Evolutionary conservation across 768 basidiomycete genomes (phyloP).

Genomic region (Suillus placidus): DNA sequence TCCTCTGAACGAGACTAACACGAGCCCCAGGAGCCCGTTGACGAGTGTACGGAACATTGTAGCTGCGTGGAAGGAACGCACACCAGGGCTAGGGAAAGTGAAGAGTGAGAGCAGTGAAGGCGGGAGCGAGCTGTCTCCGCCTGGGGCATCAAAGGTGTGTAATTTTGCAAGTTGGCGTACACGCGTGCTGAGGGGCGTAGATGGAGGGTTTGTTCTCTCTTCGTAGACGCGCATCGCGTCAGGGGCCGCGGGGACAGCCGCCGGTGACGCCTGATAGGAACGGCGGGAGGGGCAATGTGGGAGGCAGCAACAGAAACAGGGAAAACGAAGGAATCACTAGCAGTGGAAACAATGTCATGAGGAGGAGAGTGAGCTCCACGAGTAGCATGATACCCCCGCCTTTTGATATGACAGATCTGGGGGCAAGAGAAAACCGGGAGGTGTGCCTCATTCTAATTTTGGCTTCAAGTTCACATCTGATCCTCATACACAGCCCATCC

Average conservation of each 20-base stretch:
- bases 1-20: slow-evolving; percentile 13
- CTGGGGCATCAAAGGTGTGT: slow-evolving; percentile 7
- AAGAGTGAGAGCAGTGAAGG: slow-evolving; percentile 19
- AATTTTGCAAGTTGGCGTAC: background rate
- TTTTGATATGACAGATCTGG: slow-evolving; percentile 51
- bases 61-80: slow-evolving; percentile 78
- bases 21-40: slow-evolving; percentile 70
- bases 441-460: slow-evolving; percentile 31
- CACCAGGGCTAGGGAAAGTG: slow-evolving; percentile 44
- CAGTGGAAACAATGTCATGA: background rate
- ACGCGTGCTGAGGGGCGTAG: background rate
- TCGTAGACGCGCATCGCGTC: slow-evolving; percentile 31
- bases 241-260: slow-evolving; percentile 21
- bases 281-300: slow-evolving; percentile 15
- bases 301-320: slow-evolving; percentile 11
- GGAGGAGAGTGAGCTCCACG: slow-evolving; percentile 21
- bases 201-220: slow-evolving; percentile 37
- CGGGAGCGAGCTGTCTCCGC: slow-evolving; percentile 20
- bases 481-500: slow-evolving; percentile 65
- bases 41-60: slow-evolving; percentile 79
- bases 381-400: slow-evolving; percentile 45
- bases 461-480: slow-evolving; percentile 16
- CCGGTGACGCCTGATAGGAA: slow-evolving; percentile 17
- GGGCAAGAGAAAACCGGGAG: slow-evolving; percentile 45
- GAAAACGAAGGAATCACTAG: background rate